Percentiles rank a stretch among this genome's conserved stretches.
Conservation (phyloP, 1,284 basidiomycete species). For the Agroathelia rolfsii region DNA sequence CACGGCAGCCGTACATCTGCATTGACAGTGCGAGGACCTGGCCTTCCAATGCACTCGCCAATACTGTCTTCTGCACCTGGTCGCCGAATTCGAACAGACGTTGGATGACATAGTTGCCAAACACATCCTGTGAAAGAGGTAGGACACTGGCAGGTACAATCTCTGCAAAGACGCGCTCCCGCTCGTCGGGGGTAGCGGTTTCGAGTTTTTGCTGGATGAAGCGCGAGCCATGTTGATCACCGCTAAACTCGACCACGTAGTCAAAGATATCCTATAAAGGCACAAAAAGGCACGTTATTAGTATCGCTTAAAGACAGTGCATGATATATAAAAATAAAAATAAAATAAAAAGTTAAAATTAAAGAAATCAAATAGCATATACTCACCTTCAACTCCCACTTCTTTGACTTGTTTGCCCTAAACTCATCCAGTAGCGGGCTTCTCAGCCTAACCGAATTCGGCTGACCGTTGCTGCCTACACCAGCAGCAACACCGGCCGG, state of each 20-base stretch:
- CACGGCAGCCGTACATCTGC: conserved; percentile 96
- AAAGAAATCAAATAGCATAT: conserved; percentile 13
- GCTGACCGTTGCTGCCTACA: too few species aligned
- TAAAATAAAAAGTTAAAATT: background rate
- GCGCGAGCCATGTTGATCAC: conserved; percentile 89
- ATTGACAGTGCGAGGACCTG: conserved; percentile 73
- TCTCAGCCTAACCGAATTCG: too few species aligned
- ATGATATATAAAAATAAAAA: conserved; percentile 5
- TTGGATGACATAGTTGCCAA: conserved; percentile 96
- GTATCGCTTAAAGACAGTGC: conserved; percentile 11
- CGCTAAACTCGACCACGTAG: conserved; percentile 85
- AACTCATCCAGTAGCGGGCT: conserved; percentile 80
- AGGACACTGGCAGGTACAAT: conserved; percentile 72
- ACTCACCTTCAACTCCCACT: conserved; percentile 78
- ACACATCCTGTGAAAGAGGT: conserved; percentile 87
- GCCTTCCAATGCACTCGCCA: conserved; percentile 74
- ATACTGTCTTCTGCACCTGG: conserved; percentile 59
- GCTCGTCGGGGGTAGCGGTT: conserved; percentile 67
- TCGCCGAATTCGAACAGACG: conserved; percentile 91
- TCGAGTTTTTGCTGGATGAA: conserved; percentile 85
- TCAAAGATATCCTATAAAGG: conserved; percentile 70
- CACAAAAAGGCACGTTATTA: conserved; percentile 12
- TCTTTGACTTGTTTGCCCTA: conserved; percentile 66
- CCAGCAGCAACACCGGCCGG: too few species aligned
- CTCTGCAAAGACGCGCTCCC: conserved; percentile 82